Evolutionary conservation across 176 grass and related monocot species (phyloP).

Genomic region (Musa schizocarpa): DNA sequence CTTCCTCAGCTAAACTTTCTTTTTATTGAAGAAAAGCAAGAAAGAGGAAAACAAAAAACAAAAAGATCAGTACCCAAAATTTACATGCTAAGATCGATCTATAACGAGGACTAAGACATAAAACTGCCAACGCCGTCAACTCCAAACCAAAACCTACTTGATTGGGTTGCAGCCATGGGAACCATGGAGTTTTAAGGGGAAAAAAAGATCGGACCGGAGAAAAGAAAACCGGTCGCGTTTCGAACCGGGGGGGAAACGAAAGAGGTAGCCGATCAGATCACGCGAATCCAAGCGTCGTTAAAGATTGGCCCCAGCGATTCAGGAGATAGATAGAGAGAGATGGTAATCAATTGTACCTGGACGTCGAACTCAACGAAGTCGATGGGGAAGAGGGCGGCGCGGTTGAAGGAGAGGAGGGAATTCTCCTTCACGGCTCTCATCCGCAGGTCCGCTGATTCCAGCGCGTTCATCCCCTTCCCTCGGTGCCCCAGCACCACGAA

Average conservation of each 20-base stretch:
- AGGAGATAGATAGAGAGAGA: neutral
- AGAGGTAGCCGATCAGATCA: too few species aligned
- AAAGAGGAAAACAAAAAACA: neutral
- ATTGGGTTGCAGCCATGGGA: too few species aligned
- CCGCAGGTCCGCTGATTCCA: conserved; percentile 26
- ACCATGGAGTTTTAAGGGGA: too few species aligned
- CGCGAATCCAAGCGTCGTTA: neutral
- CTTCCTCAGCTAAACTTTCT: neutral
- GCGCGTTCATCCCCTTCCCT: conserved; percentile 56
- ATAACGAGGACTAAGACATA: too few species aligned
- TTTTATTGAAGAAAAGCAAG: neutral
- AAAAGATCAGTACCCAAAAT: neutral
- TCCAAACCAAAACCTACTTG: too few species aligned
- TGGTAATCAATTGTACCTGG: conserved; percentile 16
- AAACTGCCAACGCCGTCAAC: too few species aligned
- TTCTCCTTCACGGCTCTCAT: conserved; percentile 36
- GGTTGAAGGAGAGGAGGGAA: conserved; percentile 51
- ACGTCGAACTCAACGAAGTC: conserved; percentile 67
- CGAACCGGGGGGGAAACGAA: too few species aligned
- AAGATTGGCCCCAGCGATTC: neutral
- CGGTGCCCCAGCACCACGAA: conserved; percentile 49
- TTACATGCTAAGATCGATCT: too few species aligned
- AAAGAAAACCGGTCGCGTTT: too few species aligned
- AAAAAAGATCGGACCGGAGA: too few species aligned
- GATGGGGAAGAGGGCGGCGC: conserved; percentile 31